Base-by-base conservation (phyloP, 495 filamentous ascomycete species). In the Neurospora sp. region DNA sequence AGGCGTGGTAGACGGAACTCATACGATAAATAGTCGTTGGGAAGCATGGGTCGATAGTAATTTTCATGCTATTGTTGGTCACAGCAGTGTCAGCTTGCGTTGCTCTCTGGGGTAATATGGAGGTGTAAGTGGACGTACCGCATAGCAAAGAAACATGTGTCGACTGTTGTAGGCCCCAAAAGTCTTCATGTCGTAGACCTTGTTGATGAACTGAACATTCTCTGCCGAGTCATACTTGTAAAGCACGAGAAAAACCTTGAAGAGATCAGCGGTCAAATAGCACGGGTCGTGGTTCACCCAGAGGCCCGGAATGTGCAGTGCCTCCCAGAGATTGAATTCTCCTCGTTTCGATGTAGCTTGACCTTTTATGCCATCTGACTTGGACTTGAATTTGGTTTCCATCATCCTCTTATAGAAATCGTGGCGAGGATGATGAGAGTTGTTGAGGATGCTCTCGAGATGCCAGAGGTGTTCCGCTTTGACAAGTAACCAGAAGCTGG, bases 381-480 rank as follows among this genome's bases (percentile, higher is more conserved):
- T 40, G 8, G 72, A 69, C 1, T n/a, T 28, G 15, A 34, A 66
- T 9, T 36, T 66, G 5, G 54, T 66, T 4, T 66, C 15, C 54
- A 66, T 66, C 5, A 24, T 8, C 13, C 62, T 74, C 17, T 31
- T 31, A 66, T 79, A 77, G 36, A 74, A 74, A 5, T 69, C 28
- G 69, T 81, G 71, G 15, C 76, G 75, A 31, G 76, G 77, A 42
- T 81, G 79, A 3, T 70, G 31, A 15, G 37, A 48, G 71, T 76
- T 73, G 13, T 3, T 11, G 4, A 81, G 70, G 13, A 77, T 75
- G 39, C 59, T 70, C 24, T 75, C 73, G 4, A 78, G 36, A 43
- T 69, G 76, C 6, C 24, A 48, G 17, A 78, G 73, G 69, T 81
- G 79, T 59, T 80, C 77, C 5, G 79, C 78, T 40, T 81, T 81